phyloP scores from a whole-genome alignment of 768 basidiomycete species.

The Amanita jacksonii region DNA sequence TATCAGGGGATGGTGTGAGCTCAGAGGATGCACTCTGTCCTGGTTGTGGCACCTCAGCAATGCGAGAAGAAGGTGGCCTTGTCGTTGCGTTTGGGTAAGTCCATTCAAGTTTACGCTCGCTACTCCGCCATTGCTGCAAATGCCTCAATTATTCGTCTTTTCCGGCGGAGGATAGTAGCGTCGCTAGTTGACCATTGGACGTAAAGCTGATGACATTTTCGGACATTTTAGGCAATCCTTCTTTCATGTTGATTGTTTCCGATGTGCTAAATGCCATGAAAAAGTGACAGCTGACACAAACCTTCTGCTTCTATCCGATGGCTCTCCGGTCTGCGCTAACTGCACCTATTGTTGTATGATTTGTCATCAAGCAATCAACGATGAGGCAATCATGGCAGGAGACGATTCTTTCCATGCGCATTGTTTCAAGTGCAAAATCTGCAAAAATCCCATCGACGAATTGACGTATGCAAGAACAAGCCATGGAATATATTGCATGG shows the following conservation, averaged over 20 bases:
- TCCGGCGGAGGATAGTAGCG: neutral
- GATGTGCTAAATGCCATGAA: constrained; percentile 91
- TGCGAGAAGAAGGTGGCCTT: constrained; percentile 73
- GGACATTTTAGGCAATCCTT: constrained; percentile 74
- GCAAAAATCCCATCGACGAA: constrained; percentile 91
- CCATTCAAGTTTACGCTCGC: constrained; percentile 8
- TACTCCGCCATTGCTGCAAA: neutral
- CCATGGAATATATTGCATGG: constrained; percentile 98
- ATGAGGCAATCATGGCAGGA: constrained; percentile 99
- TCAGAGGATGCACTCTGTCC: constrained; percentile 63
- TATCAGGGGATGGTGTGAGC: neutral
- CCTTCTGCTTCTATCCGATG: constrained; percentile 92
- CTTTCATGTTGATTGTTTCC: constrained; percentile 94
- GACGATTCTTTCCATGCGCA: constrained; percentile 98
- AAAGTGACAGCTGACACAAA: constrained; percentile 96
- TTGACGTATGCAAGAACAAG: constrained; percentile 97
- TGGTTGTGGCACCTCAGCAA: constrained; percentile 73
- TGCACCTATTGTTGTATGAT: constrained; percentile 96
- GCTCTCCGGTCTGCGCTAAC: constrained; percentile 90
- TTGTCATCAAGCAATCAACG: constrained; percentile 88
- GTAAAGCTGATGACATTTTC: too few relatives aligned
- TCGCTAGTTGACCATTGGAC: constrained; percentile 7
- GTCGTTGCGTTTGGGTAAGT: constrained; percentile 95
- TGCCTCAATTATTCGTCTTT: neutral
- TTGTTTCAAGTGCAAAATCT: constrained; percentile 97